Evolutionary conservation across 2,329 filamentous ascomycete genomes (phyloP).

Genomic region (Reticulascus tulasneorum): DNA sequence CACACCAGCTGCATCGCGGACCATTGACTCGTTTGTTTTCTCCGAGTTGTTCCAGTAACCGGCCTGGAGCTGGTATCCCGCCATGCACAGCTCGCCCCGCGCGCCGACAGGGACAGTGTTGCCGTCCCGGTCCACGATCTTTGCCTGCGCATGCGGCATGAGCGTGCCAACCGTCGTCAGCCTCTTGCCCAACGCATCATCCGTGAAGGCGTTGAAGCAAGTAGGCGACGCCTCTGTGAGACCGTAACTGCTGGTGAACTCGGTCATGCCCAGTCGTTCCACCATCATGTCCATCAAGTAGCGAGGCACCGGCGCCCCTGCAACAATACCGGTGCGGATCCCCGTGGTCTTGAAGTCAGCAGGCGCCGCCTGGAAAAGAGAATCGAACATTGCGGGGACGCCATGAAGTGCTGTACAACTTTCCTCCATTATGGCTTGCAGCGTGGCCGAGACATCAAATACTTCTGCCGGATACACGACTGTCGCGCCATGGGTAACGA

Average conservation of each 20-base stretch:
- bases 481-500: conserved; percentile 70
- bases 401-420: conserved; percentile 73
- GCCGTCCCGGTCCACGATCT: conserved; percentile 69
- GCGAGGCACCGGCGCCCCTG: conserved; percentile 71
- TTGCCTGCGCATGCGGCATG: conserved; percentile 71
- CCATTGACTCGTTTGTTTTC: conserved; percentile 64
- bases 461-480: conserved; percentile 73
- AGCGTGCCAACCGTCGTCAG: conserved; percentile 71
- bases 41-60: conserved; percentile 67
- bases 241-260: conserved; percentile 68
- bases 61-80: conserved; percentile 70
- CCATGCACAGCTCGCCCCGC: conserved; percentile 71
- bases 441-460: conserved; percentile 64
- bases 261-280: conserved; percentile 67
- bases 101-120: conserved; percentile 63
- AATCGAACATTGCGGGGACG: conserved; percentile 82
- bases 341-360: conserved; percentile 40
- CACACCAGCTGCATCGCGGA: conserved; percentile 46
- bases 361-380: conserved; percentile 46
- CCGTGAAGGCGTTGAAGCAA: conserved; percentile 75
- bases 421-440: conserved; percentile 64
- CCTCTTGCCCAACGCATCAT: conserved; percentile 63
- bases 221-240: conserved; percentile 77
- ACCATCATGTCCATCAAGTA: conserved; percentile 72
- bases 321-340: conserved; percentile 73